These are phyloP conservation scores for Colletotrichum liaoningense DNA, from an alignment of 2,329 filamentous ascomycete genomes.

Conservation along the genomic window DNA sequence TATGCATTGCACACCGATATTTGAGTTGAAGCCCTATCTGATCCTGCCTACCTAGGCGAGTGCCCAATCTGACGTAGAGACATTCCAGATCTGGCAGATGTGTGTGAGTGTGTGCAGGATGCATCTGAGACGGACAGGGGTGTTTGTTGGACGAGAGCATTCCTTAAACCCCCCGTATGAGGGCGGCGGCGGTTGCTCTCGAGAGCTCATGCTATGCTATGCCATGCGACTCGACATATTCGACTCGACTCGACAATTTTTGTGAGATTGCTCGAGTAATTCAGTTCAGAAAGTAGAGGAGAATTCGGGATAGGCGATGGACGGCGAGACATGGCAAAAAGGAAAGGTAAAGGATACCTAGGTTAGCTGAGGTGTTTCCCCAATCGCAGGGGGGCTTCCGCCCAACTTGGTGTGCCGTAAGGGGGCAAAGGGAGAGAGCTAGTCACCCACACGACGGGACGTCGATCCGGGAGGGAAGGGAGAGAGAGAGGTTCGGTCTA, in stretches of 20 bases:
- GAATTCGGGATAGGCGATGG: no score
- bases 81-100: conserved; percentile 27
- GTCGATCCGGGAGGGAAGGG: conserved; percentile 20
- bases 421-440: conserved; percentile 18
- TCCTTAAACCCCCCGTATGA: conserved; percentile 6
- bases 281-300: not conserved
- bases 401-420: not conserved
- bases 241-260: not conserved
- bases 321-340: not conserved
- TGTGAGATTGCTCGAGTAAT: not conserved
- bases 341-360: not conserved
- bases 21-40: not conserved
- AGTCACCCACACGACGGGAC: not conserved
- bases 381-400: not conserved
- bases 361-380: not conserved
- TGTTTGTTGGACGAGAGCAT: conserved; percentile 11
- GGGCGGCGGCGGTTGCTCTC: not conserved
- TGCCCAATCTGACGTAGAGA: conserved; percentile 24
- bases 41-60: not conserved
- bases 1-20: not conserved
- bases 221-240: not conserved
- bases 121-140: conserved; percentile 32
- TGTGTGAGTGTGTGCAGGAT: conserved; percentile 31
- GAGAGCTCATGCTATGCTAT: not conserved
- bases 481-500: not conserved